Evolutionary conservation across 371 early-diverging fungal species (phyloP), one percentile per base, ranked within the genome.

Genomic region (Mucor circinelloides): DNA sequence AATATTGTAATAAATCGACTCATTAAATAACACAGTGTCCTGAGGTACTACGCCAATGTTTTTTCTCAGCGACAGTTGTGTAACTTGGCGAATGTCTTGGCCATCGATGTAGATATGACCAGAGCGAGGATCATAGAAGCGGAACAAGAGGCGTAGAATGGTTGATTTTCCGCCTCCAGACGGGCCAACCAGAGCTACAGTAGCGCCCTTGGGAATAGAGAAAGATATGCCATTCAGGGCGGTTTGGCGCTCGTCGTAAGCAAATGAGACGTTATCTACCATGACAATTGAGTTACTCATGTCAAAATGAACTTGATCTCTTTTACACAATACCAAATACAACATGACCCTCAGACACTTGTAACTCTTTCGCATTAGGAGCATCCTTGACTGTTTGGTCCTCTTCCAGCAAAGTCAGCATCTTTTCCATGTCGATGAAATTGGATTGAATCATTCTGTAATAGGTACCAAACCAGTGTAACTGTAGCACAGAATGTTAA

Each of bases 101-200:
- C 94, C 96, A 74, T 99, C 96, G 50, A 99, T 90, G 64, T 80
- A 69, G 36, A 99, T 94, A 23, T 80, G 76, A 25, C 99, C 99
- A 2, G 74, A 58, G 21, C 85, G 77, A 8, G 92, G 89, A 63
- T 96, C 95, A 72, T 95, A 95, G 78, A 97, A 97, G 31, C 94
- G 93, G 83, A 93, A 97, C 34, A 95, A 85, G 31, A 93, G 89
- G n/a, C 94, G 89, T 31, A 97, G 75, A 30, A 96, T 90, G 1
- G 97, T 96, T 30, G 92, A 92, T 80, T 97, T 96, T 19, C 83
- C 97, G 69, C 96, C 95, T 19, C 99, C 99, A 78, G 92, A 91
- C 7, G 96, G 95, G 0, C 99, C 99, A 1, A 99, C 97, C 75
- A 99, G 87, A 1, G 98, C 99, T 3, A 52, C 52, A 5, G 52